Conservation (phyloP, 192 early-diverging fungal species). For the Linnemannia hyalina region DNA sequence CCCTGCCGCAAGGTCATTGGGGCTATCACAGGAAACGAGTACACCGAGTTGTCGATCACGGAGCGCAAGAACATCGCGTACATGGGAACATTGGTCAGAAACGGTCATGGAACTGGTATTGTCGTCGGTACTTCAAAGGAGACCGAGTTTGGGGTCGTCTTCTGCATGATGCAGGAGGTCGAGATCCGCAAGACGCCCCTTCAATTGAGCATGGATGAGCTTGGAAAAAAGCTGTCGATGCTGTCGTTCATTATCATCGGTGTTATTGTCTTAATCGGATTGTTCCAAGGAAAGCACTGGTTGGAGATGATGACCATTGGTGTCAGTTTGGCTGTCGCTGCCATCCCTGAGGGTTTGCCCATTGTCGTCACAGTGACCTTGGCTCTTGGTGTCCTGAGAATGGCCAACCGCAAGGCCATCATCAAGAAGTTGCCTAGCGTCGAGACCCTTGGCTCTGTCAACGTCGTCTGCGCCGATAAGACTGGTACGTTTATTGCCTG, state of each 20-base stretch:
- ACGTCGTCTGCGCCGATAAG: slow-evolving; percentile 97
- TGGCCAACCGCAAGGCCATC: slow-evolving; percentile 93
- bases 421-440: slow-evolving; percentile 96
- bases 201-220: slow-evolving; percentile 94
- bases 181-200: slow-evolving; percentile 93
- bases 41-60: slow-evolving; percentile 71
- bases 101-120: slow-evolving; percentile 89
- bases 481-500: slow-evolving; percentile 66
- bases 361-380: slow-evolving; percentile 98
- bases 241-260: slow-evolving; percentile 90
- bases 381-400: slow-evolving; percentile 91
- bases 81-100: slow-evolving; percentile 94
- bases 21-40: slow-evolving; percentile 56
- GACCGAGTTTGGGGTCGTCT: slow-evolving; percentile 96
- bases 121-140: slow-evolving; percentile 90
- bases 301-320: slow-evolving; percentile 98
- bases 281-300: slow-evolving; percentile 89
- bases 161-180: slow-evolving; percentile 93
- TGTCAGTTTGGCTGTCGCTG: slow-evolving; percentile 94
- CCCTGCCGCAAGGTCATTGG: slow-evolving; percentile 78
- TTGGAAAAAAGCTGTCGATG: slow-evolving; percentile 88
- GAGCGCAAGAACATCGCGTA: slow-evolving; percentile 92
- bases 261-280: slow-evolving; percentile 86
- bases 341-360: slow-evolving; percentile 98
- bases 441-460: slow-evolving; percentile 94